These are phyloP conservation scores for barrel medic (Medicago truncatula) DNA, from an alignment of 306 rosid species.

Conservation along the genomic window DNA sequence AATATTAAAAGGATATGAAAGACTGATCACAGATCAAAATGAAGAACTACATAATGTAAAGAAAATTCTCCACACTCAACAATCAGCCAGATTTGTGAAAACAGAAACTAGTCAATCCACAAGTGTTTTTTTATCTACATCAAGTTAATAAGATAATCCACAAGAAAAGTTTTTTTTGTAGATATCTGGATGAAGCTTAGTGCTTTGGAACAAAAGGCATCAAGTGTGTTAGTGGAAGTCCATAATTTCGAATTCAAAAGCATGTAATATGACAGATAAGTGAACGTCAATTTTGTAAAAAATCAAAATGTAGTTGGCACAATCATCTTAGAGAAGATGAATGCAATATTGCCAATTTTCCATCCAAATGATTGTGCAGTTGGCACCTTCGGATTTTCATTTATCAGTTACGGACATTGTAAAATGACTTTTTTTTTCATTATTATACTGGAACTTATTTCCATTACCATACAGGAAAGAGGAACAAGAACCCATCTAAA, in stretches of 20 bases:
- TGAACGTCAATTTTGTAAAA: neutral
- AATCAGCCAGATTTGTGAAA: too few species aligned
- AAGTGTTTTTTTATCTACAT: neutral
- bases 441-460: neutral
- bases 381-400: neutral
- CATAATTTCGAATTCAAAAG: neutral
- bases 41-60: too few species aligned
- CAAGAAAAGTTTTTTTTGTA: neutral
- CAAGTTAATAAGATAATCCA: neutral
- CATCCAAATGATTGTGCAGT: neutral
- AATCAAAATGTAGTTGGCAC: neutral
- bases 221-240: neutral
- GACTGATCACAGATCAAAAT: too few species aligned
- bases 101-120: too few species aligned
- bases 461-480: neutral
- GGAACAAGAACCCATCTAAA: neutral
- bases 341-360: neutral
- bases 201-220: neutral
- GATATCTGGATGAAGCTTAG: neutral
- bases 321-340: neutral
- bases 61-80: too few species aligned
- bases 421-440: conserved; percentile 1
- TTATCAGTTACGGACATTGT: neutral
- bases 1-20: too few species aligned
- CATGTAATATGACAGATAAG: neutral